These are phyloP conservation scores for Tolypocladium tundrense DNA, from an alignment of 2,329 filamentous ascomycete species.

Conservation along the genomic window DNA sequence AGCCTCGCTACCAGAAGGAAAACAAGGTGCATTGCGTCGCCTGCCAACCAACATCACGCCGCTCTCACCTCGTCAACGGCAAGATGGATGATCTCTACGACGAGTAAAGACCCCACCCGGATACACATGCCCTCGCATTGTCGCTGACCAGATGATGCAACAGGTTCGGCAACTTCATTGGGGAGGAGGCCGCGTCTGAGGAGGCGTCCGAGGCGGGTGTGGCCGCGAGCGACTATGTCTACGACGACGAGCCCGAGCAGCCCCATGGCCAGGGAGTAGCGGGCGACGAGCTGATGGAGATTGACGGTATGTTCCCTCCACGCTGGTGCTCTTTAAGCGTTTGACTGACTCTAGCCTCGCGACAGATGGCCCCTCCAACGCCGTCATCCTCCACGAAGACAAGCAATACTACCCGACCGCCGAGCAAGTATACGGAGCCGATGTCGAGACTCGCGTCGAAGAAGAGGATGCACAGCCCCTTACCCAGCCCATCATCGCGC, in stretches of 20 bases:
- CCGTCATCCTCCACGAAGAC: conserved; percentile 96
- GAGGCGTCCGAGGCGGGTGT: conserved; percentile 71
- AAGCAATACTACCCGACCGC: conserved; percentile 99
- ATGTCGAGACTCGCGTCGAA: conserved; percentile 91
- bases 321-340: not conserved
- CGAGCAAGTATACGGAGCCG: conserved; percentile 84
- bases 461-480: conserved; percentile 95
- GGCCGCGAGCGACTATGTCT: conserved; percentile 68
- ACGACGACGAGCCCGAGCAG: conserved; percentile 64
- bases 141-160: not conserved
- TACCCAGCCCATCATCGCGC: conserved; percentile 85
- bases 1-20: conserved; percentile 2
- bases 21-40: conserved; percentile 8
- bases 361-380: conserved; percentile 77
- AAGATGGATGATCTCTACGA: conserved; percentile 94
- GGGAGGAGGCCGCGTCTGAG: conserved; percentile 77
- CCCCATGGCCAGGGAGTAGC: conserved; percentile 40
- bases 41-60: conserved; percentile 10
- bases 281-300: conserved; percentile 83
- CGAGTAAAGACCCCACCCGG: conserved; percentile 48
- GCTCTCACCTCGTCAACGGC: conserved; percentile 8
- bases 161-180: conserved; percentile 97
- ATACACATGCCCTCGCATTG: not conserved
- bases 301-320: conserved; percentile 53
- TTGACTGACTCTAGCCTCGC: conserved; percentile 1